These are phyloP conservation scores for Ascochyta pisi DNA, from an alignment of 2,329 filamentous ascomycete species.

Conservation along the genomic window DNA sequence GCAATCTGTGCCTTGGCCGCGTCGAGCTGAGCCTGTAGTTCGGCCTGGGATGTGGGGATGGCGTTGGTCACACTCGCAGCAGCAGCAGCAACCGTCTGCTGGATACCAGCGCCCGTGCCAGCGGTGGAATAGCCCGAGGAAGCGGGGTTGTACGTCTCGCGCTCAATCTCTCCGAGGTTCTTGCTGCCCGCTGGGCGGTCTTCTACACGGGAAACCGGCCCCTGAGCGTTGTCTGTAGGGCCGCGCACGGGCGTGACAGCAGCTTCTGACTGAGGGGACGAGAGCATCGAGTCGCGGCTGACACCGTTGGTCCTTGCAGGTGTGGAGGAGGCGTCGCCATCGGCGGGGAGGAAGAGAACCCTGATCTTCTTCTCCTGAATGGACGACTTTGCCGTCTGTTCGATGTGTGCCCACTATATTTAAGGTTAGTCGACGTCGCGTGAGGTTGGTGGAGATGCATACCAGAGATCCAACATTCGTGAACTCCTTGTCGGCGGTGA, in stretches of 20 bases:
- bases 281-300: constrained; percentile 45
- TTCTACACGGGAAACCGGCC: constrained; percentile 49
- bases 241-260: constrained; percentile 56
- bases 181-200: constrained; percentile 50
- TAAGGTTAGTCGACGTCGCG: constrained; percentile 17
- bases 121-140: constrained; percentile 25
- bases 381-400: constrained; percentile 75
- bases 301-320: constrained; percentile 45
- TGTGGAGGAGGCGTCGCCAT: constrained; percentile 50
- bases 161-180: constrained; percentile 51
- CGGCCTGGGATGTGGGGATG: constrained; percentile 60
- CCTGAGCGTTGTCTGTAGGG: constrained; percentile 38
- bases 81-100: constrained; percentile 52
- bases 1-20: constrained; percentile 78
- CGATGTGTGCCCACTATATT: constrained; percentile 73
- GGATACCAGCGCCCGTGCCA: constrained; percentile 32
- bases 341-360: constrained; percentile 79
- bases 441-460: constrained; percentile 44
- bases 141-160: constrained; percentile 52
- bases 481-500: constrained; percentile 84
- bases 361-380: constrained; percentile 96
- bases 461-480: constrained; percentile 82
- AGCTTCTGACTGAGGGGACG: constrained; percentile 62
- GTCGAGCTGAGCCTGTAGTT: constrained; percentile 74
- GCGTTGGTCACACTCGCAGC: constrained; percentile 59